Percentiles rank a stretch among this genome's conserved stretches.
Evolutionary conservation across 176 grass and related monocot species (phyloP).

Genomic region (Olyra latifolia): DNA sequence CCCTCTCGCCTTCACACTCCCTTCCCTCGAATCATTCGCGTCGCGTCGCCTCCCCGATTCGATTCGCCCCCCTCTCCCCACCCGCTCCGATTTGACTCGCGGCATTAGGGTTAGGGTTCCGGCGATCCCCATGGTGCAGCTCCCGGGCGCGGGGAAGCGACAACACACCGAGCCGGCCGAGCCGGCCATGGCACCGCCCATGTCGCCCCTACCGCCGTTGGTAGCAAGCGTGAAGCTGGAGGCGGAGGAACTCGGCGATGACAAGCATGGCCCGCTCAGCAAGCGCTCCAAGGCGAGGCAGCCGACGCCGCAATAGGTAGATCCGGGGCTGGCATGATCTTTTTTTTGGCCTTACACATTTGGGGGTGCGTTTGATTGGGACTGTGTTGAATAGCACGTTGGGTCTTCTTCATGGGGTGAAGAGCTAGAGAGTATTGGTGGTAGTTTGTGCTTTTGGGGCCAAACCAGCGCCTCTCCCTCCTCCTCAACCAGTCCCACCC

Average conservation of each 20-base stretch:
- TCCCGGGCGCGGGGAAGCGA: slow-evolving; percentile 52
- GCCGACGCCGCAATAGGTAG: slow-evolving; percentile 35
- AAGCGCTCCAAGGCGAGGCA: slow-evolving; percentile 41
- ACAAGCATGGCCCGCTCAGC: background rate
- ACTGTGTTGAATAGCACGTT: background rate
- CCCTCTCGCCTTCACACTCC: slow-evolving; percentile 1
- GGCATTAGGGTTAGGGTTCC: slow-evolving; percentile 25
- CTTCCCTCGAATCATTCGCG: slow-evolving; percentile 30
- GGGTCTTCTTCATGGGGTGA: background rate
- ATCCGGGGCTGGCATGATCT: background rate
- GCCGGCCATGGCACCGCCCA: slow-evolving; percentile 5
- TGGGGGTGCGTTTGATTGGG: background rate
- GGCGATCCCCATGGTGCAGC: slow-evolving; percentile 52
- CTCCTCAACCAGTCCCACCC: no score
- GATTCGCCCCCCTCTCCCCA: background rate
- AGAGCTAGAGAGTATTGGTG: background rate
- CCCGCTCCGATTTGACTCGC: background rate
- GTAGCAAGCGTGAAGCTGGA: slow-evolving; percentile 41
- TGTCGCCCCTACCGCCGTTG: background rate
- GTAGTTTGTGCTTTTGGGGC: background rate
- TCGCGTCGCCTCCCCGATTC: background rate
- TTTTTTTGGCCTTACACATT: background rate
- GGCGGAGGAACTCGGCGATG: slow-evolving; percentile 23
- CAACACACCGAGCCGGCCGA: slow-evolving; percentile 32
- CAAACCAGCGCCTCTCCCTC: background rate